Conservation (phyloP, 2,329 filamentous ascomycete genomes). For the Lachnum nothofagi region DNA sequence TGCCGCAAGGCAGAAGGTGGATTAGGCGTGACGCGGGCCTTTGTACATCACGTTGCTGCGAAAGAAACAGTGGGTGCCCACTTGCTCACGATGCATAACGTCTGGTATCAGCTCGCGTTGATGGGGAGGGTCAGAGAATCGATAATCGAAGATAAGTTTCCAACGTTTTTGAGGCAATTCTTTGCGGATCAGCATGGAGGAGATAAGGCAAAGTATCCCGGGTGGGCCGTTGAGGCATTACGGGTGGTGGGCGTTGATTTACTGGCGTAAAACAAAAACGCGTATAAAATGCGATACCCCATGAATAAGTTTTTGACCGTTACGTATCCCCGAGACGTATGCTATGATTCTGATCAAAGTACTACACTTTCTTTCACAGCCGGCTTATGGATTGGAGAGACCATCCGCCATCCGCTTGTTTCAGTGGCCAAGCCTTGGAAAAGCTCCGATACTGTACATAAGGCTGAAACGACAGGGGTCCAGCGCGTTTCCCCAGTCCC, state of each 20-base stretch:
- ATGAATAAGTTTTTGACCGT: conserved; percentile 14
- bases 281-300: conserved; percentile 17
- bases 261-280: conserved; percentile 32
- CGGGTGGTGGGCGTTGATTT: conserved; percentile 75
- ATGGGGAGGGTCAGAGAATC: conserved; percentile 72
- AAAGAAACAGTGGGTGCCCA: conserved; percentile 92
- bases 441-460: background rate
- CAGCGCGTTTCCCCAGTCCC: background rate
- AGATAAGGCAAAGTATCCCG: conserved; percentile 63
- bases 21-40: conserved; percentile 79
- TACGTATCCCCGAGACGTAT: no score
- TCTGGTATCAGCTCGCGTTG: conserved; percentile 82
- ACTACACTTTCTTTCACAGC: no score
- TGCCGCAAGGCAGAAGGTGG: conserved; percentile 67
- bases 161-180: conserved; percentile 70
- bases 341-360: no score
- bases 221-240: conserved; percentile 80
- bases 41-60: conserved; percentile 82
- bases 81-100: conserved; percentile 87
- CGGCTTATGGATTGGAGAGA: no score
- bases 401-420: no score
- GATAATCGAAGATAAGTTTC: conserved; percentile 76
- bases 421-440: no score
- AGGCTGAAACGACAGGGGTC: conserved; percentile 4
- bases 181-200: conserved; percentile 67